Evolutionary conservation across 768 basidiomycete species (phyloP).

Genomic region (Suillus discolor): DNA sequence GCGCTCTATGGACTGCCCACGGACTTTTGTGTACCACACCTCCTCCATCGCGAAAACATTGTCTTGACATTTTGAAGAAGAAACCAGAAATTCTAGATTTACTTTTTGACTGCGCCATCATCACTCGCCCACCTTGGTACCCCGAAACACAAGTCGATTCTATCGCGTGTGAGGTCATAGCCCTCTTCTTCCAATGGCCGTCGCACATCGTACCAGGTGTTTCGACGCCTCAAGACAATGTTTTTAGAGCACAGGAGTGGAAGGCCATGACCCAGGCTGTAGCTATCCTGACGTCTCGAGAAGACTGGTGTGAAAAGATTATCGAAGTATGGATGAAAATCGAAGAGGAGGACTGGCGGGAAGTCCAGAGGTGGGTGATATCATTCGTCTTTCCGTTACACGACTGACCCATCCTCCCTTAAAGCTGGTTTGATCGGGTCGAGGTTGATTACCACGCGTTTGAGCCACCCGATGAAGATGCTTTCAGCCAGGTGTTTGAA

Average conservation of each 20-base stretch:
- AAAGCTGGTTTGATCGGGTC: conserved; percentile 20
- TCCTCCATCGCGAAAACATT: conserved; percentile 11
- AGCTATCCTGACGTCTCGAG: conserved; percentile 27
- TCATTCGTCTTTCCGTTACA: background rate
- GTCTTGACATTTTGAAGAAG: conserved; percentile 21
- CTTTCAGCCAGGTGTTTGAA: conserved; percentile 20
- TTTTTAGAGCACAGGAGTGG: conserved; percentile 24
- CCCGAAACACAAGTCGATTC: conserved; percentile 27
- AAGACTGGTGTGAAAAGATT: conserved; percentile 30
- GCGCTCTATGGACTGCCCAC: conserved; percentile 13
- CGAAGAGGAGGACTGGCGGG: conserved; percentile 27
- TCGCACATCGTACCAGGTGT: conserved; percentile 26
- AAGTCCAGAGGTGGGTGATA: conserved; percentile 20
- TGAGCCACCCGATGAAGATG: conserved; percentile 12
- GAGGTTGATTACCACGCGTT: conserved; percentile 20
- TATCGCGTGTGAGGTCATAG: conserved; percentile 26
- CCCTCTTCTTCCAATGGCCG: conserved; percentile 27
- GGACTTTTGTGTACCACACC: conserved; percentile 19
- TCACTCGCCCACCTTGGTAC: conserved; percentile 29
- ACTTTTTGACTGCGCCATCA: conserved; percentile 29
- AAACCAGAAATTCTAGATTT: conserved; percentile 22
- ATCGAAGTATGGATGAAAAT: conserved; percentile 28
- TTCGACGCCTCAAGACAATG: conserved; percentile 14
- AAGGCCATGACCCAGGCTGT: conserved; percentile 23
- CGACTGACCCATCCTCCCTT: background rate